Conservation (phyloP, 2,329 filamentous ascomycete species). For the Talaromyces sp. region DNA sequence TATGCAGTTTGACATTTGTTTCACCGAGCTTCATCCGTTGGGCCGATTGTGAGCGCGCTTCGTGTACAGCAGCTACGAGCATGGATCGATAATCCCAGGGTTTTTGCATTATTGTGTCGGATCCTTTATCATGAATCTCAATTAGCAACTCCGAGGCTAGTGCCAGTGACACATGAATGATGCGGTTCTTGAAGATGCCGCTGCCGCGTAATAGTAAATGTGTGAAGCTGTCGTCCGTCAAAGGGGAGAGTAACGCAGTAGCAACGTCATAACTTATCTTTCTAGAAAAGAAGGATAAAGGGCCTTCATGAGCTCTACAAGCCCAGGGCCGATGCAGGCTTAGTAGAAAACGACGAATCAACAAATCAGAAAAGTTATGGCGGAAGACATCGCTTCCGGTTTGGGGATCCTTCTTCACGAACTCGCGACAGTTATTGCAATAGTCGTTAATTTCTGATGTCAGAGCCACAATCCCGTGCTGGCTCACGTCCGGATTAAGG, state of each 20-base stretch:
- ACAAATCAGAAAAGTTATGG: constrained; percentile 8
- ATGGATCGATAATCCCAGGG: constrained; percentile 9
- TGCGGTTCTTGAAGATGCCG: constrained; percentile 12
- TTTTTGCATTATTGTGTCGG: neutral
- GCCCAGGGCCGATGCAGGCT: constrained; percentile 12
- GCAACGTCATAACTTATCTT: constrained; percentile 10
- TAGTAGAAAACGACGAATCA: constrained; percentile 14
- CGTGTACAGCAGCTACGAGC: constrained; percentile 5
- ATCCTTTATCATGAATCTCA: constrained; percentile 7
- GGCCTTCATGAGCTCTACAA: neutral
- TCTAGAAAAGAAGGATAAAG: constrained; percentile 12
- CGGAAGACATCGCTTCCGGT: neutral
- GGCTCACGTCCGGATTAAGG: neutral
- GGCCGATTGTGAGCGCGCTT: neutral
- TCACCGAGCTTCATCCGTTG: constrained; percentile 9
- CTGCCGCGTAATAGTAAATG: constrained; percentile 8
- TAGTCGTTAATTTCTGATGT: neutral
- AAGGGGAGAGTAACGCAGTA: neutral
- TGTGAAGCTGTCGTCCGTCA: neutral
- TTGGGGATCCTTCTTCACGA: neutral
- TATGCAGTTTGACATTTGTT: constrained; percentile 12
- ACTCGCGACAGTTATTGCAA: neutral
- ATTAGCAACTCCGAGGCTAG: constrained; percentile 10
- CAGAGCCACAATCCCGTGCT: neutral
- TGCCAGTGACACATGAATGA: constrained; percentile 11